Evolutionary conservation across 768 basidiomycete species (phyloP).

Genomic region (Hypholoma fasciculare): DNA sequence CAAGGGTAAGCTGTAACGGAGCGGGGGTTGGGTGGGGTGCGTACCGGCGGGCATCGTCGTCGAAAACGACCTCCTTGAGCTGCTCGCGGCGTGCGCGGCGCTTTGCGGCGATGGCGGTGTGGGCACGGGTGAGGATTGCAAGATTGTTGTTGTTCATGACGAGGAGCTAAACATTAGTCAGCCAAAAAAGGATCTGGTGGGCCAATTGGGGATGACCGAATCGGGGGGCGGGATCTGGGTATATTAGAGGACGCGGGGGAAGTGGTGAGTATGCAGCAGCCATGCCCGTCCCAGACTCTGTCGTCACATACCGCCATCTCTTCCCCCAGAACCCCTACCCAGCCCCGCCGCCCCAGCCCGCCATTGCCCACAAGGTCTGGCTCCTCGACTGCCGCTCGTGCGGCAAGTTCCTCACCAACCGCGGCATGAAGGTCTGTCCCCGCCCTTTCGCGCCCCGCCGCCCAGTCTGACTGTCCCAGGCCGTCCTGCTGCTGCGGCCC

Average conservation of each 20-base stretch:
- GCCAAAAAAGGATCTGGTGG: constrained; percentile 12
- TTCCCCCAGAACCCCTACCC: constrained; percentile 44
- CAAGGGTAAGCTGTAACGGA: constrained; percentile 29
- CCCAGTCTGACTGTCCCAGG: constrained; percentile 40
- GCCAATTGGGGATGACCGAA: background rate
- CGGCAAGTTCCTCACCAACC: constrained; percentile 73
- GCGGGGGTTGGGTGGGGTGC: constrained; percentile 13
- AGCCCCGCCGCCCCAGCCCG: constrained; percentile 31
- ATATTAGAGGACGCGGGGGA: constrained; percentile 7
- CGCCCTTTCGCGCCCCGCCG: background rate
- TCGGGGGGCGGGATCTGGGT: constrained; percentile 14
- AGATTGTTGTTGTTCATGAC: constrained; percentile 39
- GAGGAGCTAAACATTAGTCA: constrained; percentile 22
- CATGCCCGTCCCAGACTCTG: constrained; percentile 26
- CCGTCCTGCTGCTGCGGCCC: constrained; percentile 79
- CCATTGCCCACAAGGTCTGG: constrained; percentile 73
- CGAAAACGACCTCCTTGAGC: constrained; percentile 81
- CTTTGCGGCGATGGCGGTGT: constrained; percentile 65
- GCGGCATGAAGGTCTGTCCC: constrained; percentile 73
- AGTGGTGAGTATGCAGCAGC: background rate
- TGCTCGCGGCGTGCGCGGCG: constrained; percentile 65
- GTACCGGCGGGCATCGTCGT: constrained; percentile 81
- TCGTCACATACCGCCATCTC: constrained; percentile 25
- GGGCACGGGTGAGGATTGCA: constrained; percentile 60
- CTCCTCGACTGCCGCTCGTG: constrained; percentile 78